Evolutionary conservation across 2,329 filamentous ascomycete species (phyloP), one percentile per base, ranked within the genome.

Genomic region (Fusarium beomiforme): DNA sequence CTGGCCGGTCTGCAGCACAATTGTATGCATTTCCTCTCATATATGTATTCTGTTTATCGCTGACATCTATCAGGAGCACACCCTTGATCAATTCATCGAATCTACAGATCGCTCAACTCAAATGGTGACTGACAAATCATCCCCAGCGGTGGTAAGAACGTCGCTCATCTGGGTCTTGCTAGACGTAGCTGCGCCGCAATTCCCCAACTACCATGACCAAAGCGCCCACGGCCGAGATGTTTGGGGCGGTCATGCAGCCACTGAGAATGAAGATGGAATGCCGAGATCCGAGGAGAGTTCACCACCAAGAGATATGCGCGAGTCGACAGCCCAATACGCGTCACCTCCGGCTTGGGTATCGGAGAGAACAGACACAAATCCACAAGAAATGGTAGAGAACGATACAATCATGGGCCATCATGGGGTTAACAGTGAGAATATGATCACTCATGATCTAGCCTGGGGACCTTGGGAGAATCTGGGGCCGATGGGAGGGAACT

Each of bases 381-480:
- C 33, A 1, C 47, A 23, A 5, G 47, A 49, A 9, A 23, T 14
- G 3, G 21, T 23, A 3, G 24, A 11, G 2, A 19, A 14, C 5
- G 44, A 16, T 8, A 9, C 4, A 3, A 8, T 11, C 2, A 5
- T 11, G 8, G 14, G 4, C 6, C 17, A 65, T 11, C 9, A 19
- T 6, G 41, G 14, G 9, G 23, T 37, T 1, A 5, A 5, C 5
- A 37, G 26, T 7, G 64, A 67, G 6, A 36, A 43, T 12, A 11
- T 43, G 8, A 29, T n/a, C 16, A 37, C 47, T 0, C 34, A 61
- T 24, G 61, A 67, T 37, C 19, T 72, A 12, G 49, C 67, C 3
- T 72, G 70, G 70, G 70, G 70, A 8, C 69, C 66, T 29, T 72
- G 70, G 70, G 70, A 72, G 14, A 55, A 64, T 36, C n/a, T 72